phyloP scores from a whole-genome alignment of 169 alveolate genomes.

The Besnoitia besnoiti region DNA sequence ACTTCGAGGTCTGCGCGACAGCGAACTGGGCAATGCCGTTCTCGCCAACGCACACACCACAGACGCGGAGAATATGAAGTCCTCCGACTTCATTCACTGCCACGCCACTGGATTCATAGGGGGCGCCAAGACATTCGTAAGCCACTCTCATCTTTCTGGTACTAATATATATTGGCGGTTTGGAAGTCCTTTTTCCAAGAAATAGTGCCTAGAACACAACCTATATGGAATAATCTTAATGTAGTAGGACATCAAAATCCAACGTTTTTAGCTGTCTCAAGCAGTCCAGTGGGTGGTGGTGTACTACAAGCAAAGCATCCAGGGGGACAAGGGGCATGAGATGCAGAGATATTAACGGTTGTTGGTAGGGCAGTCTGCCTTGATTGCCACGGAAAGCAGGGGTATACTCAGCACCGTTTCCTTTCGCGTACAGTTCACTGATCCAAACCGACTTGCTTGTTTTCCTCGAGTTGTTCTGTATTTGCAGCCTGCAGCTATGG shows the following conservation, averaged over 20 bases:
- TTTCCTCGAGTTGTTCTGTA: not conserved
- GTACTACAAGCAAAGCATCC: too few relatives aligned
- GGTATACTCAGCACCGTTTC: too few relatives aligned
- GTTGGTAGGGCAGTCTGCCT: too few relatives aligned
- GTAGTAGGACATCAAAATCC: too few relatives aligned
- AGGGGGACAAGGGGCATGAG: too few relatives aligned
- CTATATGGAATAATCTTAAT: too few relatives aligned
- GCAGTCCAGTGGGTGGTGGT: too few relatives aligned
- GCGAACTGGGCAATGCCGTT: conserved; percentile 36
- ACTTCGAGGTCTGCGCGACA: conserved; percentile 32
- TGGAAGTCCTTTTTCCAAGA: not conserved
- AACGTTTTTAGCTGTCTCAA: too few relatives aligned
- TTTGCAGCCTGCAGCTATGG: conserved; percentile 19
- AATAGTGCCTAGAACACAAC: too few relatives aligned
- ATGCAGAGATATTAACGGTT: too few relatives aligned
- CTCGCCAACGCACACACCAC: not conserved
- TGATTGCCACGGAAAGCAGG: too few relatives aligned
- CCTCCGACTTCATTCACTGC: conserved; percentile 13
- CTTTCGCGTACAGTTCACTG: too few relatives aligned
- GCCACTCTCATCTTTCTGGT: not conserved
- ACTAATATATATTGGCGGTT: not conserved
- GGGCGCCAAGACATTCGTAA: not conserved
- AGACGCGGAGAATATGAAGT: not conserved
- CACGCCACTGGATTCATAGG: conserved; percentile 55
- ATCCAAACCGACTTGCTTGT: not conserved